Base-by-base conservation (phyloP, 1,284 basidiomycete genomes). In the Naganishia sp. region DNA sequence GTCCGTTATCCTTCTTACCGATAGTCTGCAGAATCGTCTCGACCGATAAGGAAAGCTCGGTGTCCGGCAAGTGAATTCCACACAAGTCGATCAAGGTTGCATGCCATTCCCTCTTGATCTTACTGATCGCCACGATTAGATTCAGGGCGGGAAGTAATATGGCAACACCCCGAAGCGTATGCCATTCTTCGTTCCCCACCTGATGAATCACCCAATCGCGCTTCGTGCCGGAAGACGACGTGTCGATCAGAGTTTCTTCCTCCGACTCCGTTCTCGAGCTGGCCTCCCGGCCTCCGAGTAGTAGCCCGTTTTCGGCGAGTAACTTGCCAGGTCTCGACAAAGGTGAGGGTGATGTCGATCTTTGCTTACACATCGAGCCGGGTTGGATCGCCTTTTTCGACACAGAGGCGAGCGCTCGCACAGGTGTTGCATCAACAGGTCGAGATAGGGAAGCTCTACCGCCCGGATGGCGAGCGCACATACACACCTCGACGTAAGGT, bases 311-410 rank as follows among this genome's bases (percentile, higher is more conserved):
- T 28, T 50, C 48, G 13, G 43, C 59, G 11, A 25, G 44, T 11
- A 61, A 25, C 25, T 39, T 36, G 7, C 21, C 33, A 10, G 52
- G 59, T 52, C 45, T 61, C 9, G 59, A 61, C 18, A 61, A 15
- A 2, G 59, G 59, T 39, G 59, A 61, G 21, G 59, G 59, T n/a
- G 59, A 61, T 23, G 59, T 61, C 7, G 59, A 61, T n/a, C 59
- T 39, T 39, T 61, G 59, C 48, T 61, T 61, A 10, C 42, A 6
- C 4, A 48, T 21, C 16, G 59, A 61, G 23, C 59, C 59, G 21
- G 59, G 39, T 39, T 50, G 33, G n/a, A 48, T 28, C 25, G 36
- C 16, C 48, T 50, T 61, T 42, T 50, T 61, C 16, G 43, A 11
- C 9, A 42, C 36, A 2, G 59, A 52, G 23, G 33, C 48, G 23